Evolutionary conservation across 371 early-diverging fungal genomes (phyloP).

Genomic region (Fennellomyces sp.): DNA sequence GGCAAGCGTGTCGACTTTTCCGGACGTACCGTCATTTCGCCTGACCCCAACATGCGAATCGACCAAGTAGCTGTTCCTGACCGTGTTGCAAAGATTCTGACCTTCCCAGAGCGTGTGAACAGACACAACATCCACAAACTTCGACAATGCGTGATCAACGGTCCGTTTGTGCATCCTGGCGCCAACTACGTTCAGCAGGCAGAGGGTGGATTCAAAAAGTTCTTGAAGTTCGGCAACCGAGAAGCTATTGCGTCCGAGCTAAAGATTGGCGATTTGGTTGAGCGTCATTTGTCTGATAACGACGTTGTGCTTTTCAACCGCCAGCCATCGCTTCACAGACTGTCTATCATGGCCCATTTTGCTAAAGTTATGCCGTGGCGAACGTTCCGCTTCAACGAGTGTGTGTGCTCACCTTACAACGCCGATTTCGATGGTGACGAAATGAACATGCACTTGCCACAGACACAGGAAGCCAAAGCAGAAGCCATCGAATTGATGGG

Average conservation of each 20-base stretch:
- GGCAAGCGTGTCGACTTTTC: slow-evolving; percentile 99
- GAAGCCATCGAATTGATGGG: slow-evolving; percentile 99
- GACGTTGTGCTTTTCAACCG: slow-evolving; percentile 99
- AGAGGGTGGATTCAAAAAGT: slow-evolving; percentile 61
- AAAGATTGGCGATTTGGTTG: slow-evolving; percentile 94
- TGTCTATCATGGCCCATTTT: slow-evolving; percentile 99
- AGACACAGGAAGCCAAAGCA: slow-evolving; percentile 98
- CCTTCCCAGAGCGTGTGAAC: slow-evolving; percentile 97
- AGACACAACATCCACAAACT: slow-evolving; percentile 86
- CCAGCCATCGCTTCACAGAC: slow-evolving; percentile 99
- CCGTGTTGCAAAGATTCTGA: slow-evolving; percentile 94
- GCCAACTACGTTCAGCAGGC: slow-evolving; percentile 85
- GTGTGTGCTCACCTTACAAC: slow-evolving; percentile 99
- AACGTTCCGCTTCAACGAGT: slow-evolving; percentile 99
- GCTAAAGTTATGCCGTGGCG: slow-evolving; percentile 96
- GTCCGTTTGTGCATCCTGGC: slow-evolving; percentile 94
- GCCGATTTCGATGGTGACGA: slow-evolving; percentile 99
- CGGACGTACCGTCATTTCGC: slow-evolving; percentile 99
- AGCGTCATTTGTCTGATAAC: slow-evolving; percentile 95
- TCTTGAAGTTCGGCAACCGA: slow-evolving; percentile 78
- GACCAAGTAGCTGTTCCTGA: slow-evolving; percentile 99
- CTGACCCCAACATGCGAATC: slow-evolving; percentile 99
- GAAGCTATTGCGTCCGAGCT: slow-evolving; percentile 74
- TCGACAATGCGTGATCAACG: slow-evolving; percentile 84
- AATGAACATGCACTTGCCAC: slow-evolving; percentile 99